Base-by-base conservation (phyloP, 768 basidiomycete genomes). In the Leucogyrophana mollusca region DNA sequence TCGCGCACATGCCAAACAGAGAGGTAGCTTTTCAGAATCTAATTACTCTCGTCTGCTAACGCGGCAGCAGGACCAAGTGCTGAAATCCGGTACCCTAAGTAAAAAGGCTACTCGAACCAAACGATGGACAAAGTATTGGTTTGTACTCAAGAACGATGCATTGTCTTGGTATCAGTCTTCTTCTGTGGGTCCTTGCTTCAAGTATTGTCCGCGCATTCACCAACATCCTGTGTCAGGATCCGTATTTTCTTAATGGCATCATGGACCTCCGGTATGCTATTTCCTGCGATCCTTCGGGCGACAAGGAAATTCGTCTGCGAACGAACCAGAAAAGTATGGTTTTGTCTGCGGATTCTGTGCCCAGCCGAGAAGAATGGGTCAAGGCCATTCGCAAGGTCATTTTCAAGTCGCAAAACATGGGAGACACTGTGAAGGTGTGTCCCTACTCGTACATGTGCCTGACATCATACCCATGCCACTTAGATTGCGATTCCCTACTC, bases 101-200 rank as follows among this genome's bases (percentile, higher is more conserved):
- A 96, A 95, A 76, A 91, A 86, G 59, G 82, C 92, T 0, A 83
- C 85, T 45, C 79, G 90, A 44, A 94, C 92, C 8, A 95, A 92
- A 58, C 82, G 92, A 17, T 94, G 90, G 86, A 83, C 87, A 56
- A 93, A 88, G 61, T 92, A 93, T 64, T 98, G 96, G 96, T 94
- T 97, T 56, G 80, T 95, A 2, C 76, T 99, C 40, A 94, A 91
- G 79, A 95, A 97, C 51, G 93, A 94, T 58, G 90, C 92, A 1
- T 73, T 99, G 21, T 94, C 92, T 14, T 99, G 96, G 96, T 98
- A 91, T 64, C 89, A 92, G 52, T 91, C 90, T 6, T 92, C 94
- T 46, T 85, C 91, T 46, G 94, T 93, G 66, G 71, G 74, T 62
- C 35, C 9, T 41, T 23, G 18, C 18, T 32, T 17, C 40, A 20